Evolutionary conservation across 148 eudicot species (phyloP), one percentile per base, ranked within the genome.

Genomic region (Rhododendron ferrugineum): DNA sequence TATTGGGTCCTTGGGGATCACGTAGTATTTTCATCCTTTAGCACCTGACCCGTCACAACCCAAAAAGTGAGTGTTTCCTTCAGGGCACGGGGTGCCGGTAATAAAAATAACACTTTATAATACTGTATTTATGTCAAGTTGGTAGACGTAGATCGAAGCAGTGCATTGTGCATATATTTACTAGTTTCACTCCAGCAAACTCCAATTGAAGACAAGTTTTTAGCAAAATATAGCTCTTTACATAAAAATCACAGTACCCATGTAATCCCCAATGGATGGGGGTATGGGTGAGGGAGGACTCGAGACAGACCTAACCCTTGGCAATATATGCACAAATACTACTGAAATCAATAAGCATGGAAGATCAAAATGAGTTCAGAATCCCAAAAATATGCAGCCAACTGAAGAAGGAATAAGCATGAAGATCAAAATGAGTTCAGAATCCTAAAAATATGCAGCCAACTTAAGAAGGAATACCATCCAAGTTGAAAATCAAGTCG

Each of bases 401-500:
- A 79, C 82, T 50, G 50, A 32, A 49, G 50, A 72, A 54, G 11
- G 75, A 40, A 77, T 92, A 95, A 15, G 23, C 15, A 10, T 58
- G 74, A 73, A 34, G 40, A 42, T 23, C 70, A 60, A 16, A 40
- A 23, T 77, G 80, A 42, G 50, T 77, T 13, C 3, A 49, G 60
- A 32, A 47, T 7, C 56, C 23, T 79, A 79, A 50, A 79, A 79
- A 50, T 46, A 79, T 26, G 73, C 73, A 66, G 32, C 37, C 13
- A 30, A 79, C 82, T 50, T 79, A 32, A 49, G 50, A 72, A 54
- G 11, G 75, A 40, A 77, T 92, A 95, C 98, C 98, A 95, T 91
- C 98, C 98, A 79, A 95, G 87, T 86, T 93, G 93, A 88, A 95
- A 95, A 89, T 90, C 98, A 87, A 93, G 86, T 79, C 98, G 93